A percentile compares a stretch with the other conserved stretches of the same genome.
Evolutionary conservation across 345 rosid species (phyloP).

Genomic region (Pistacia atlantica): DNA sequence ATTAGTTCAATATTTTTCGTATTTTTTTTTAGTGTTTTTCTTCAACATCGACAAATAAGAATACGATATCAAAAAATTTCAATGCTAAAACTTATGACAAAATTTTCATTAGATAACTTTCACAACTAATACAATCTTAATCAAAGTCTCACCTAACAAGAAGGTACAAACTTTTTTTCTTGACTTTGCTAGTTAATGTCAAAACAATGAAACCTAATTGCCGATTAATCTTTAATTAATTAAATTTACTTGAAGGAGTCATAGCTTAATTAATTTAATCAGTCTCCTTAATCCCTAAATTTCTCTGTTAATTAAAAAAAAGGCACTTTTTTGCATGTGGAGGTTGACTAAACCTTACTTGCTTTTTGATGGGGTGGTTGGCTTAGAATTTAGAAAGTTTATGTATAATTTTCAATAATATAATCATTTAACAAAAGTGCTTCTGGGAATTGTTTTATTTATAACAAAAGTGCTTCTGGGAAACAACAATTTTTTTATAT

Average conservation of each 20-base stretch:
- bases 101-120: no score
- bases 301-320: slow-evolving; percentile 5
- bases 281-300: no score
- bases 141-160: not conserved
- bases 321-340: slow-evolving; percentile 62
- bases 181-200: not conserved
- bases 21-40: no score
- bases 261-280: not conserved
- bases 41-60: no score
- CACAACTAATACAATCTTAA: no score
- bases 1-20: not conserved
- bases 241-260: not conserved
- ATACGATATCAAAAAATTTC: no score
- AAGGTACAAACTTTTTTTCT: not conserved
- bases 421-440: slow-evolving; percentile 18
- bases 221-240: not conserved
- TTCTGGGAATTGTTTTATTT: not conserved
- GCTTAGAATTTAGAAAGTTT: slow-evolving; percentile 28
- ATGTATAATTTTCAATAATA: slow-evolving; percentile 8
- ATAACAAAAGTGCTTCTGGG: slow-evolving; percentile 29
- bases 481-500: slow-evolving; percentile 11
- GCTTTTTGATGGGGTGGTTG: slow-evolving; percentile 58
- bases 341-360: slow-evolving; percentile 45
- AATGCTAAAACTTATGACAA: no score
- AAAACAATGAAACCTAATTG: slow-evolving; percentile 15